Evolutionary conservation across 371 early-diverging fungal genomes (phyloP), one percentile per base, ranked within the genome.

Genomic region (Actinomortierella ambigua): DNA sequence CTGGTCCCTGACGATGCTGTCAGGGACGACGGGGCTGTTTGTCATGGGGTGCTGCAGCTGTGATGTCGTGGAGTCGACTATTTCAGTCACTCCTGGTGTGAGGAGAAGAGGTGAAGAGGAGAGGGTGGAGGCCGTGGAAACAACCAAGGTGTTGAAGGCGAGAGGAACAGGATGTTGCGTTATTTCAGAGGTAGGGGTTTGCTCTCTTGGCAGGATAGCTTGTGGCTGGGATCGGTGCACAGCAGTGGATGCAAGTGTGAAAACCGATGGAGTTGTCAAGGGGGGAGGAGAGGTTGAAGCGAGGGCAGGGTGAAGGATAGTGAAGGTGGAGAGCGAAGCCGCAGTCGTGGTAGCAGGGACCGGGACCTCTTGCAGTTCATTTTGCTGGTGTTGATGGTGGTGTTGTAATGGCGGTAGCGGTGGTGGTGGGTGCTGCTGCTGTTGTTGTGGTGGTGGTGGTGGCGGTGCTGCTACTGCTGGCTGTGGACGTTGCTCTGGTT

Each of bases 241-340:
- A 4, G 60, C 57, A 14, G 57, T 52, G 1, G 69, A 64, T 15
- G 64, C 64, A 3, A 69, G 61, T 17, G 69, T 54, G 20, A 39
- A 69, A 29, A 69, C 44, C 11, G 69, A 44, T 3, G 69, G 69
- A 13, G 64, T 27, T 17, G 22, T 50, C n/a, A 44, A 53, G 3
- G 64, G 50, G 15, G 69, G 55, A 7, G 44, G 18, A 18, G 57
- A 47, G 5, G 27, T 20, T 2, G 63, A 26, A 20, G 54, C n/a
- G 22, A 60, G 61, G 0, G 63, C 57, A 13, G 69, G 69, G 29
- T 63, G 64, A 7, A 60, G 44, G 44, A 64, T 64, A 23, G 60
- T 57, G 29, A 69, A 48, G 48, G 48, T 18, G 8, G 22, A 11
- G 22, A 22, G 48, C 22, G 18, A 24, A 18, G 18, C 22, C 48